Percentiles rank a stretch among this genome's conserved stretches.
Evolutionary conservation across 2,329 filamentous ascomycete genomes (phyloP).

Genomic region (Emergomyces africanus): DNA sequence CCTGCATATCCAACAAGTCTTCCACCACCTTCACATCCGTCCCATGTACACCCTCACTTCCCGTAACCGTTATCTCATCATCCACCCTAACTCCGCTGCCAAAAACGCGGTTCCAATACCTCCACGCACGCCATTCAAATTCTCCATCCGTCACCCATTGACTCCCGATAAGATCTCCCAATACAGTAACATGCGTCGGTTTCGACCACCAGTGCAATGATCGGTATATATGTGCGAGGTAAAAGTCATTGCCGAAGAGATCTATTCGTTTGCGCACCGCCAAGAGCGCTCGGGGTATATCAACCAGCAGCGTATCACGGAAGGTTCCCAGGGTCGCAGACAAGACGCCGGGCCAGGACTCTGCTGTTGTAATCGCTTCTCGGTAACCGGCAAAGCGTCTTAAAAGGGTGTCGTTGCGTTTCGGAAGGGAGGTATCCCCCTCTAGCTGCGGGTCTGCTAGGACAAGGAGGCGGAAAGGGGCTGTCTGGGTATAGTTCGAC

Average conservation of each 20-base stretch:
- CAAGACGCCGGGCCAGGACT: slow-evolving; percentile 2
- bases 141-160: slow-evolving; percentile 88
- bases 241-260: slow-evolving; percentile 85
- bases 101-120: slow-evolving; percentile 77
- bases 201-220: slow-evolving; percentile 69
- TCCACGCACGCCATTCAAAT: slow-evolving; percentile 57
- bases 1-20: slow-evolving; percentile 28
- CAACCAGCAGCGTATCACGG: slow-evolving; percentile 42
- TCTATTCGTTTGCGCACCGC: slow-evolving; percentile 70
- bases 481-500: slow-evolving; percentile 24
- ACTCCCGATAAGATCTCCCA: slow-evolving; percentile 85
- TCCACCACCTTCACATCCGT: slow-evolving; percentile 15
- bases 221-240: slow-evolving; percentile 84
- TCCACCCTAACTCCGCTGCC: slow-evolving; percentile 50
- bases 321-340: slow-evolving; percentile 14
- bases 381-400: slow-evolving; percentile 30
- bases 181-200: slow-evolving; percentile 76
- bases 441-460: slow-evolving; percentile 90
- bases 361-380: slow-evolving; percentile 12
- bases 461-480: slow-evolving; percentile 76
- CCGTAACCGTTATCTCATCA: slow-evolving; percentile 29
- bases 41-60: slow-evolving; percentile 27
- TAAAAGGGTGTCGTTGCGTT: slow-evolving; percentile 32
- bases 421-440: slow-evolving; percentile 71
- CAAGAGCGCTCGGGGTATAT: slow-evolving; percentile 54